Conservation (phyloP, 257 asterid species). For the Fraxinus americana region DNA sequence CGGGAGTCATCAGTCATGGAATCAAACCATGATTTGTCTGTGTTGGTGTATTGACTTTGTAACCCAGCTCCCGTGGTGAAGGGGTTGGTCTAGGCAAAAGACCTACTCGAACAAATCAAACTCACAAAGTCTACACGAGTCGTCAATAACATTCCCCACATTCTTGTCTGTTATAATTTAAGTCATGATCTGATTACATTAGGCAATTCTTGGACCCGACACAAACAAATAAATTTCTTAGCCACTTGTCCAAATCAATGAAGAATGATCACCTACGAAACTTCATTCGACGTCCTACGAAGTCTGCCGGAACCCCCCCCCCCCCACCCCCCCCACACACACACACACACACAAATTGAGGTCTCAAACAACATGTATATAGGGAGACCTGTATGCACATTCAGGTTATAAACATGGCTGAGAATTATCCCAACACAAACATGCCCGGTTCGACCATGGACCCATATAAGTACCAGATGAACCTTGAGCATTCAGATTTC, state of each 20-base stretch:
- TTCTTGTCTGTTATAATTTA: background rate
- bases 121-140: constrained; percentile 53
- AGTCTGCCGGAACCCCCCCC: constrained; percentile 36
- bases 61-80: background rate
- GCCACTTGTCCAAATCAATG: constrained; percentile 46
- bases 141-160: constrained; percentile 36
- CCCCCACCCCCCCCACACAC: background rate
- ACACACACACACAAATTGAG: background rate
- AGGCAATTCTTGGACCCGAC: constrained; percentile 40
- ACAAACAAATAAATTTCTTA: constrained; percentile 30
- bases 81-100: constrained; percentile 40
- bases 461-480: constrained; percentile 24
- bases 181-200: constrained; percentile 22
- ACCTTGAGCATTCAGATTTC: constrained; percentile 56
- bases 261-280: constrained; percentile 52
- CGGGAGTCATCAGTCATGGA: background rate
- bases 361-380: constrained; percentile 16
- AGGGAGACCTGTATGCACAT: constrained; percentile 5
- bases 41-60: background rate
- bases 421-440: constrained; percentile 24
- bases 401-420: constrained; percentile 38
- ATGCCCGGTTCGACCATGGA: constrained; percentile 27
- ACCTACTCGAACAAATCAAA: background rate
- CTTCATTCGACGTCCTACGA: constrained; percentile 61
- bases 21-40: background rate